Conservation (phyloP, 2,329 filamentous ascomycete genomes). For the Claviceps quebecensis region DNA sequence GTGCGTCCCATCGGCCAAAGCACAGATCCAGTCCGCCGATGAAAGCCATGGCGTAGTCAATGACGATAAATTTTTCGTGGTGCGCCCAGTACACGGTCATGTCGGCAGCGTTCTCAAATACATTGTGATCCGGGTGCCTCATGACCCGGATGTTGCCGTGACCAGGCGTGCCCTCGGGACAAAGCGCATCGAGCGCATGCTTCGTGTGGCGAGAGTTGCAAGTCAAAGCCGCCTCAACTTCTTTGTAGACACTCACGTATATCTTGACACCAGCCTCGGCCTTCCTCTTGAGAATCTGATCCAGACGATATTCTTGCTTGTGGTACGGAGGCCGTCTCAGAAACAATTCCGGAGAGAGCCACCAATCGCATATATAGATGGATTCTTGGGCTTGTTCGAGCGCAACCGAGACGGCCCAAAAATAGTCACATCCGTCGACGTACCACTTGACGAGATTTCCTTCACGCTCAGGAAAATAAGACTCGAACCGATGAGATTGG, state of each 20-base stretch:
- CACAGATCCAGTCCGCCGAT: conserved; percentile 91
- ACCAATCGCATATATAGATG: conserved; percentile 96
- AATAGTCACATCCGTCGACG: conserved; percentile 89
- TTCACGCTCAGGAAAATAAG: conserved; percentile 76
- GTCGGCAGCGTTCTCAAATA: conserved; percentile 83
- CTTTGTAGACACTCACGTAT: conserved; percentile 84
- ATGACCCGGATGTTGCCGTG: conserved; percentile 80
- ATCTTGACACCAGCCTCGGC: conserved; percentile 93
- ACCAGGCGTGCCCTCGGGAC: conserved; percentile 67
- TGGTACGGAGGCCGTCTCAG: conserved; percentile 69
- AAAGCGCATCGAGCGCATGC: conserved; percentile 64
- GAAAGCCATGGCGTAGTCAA: conserved; percentile 83
- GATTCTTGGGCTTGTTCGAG: conserved; percentile 82
- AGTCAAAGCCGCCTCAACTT: conserved; percentile 66
- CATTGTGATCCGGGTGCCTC: conserved; percentile 89
- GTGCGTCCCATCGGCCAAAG: conserved; percentile 85
- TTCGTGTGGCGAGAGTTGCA: conserved; percentile 94
- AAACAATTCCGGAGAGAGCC: conserved; percentile 82
- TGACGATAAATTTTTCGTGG: conserved; percentile 93
- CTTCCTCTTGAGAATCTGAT: conserved; percentile 72
- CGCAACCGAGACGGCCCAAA: conserved; percentile 81
- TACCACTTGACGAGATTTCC: conserved; percentile 93
- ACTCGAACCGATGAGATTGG: conserved; percentile 70
- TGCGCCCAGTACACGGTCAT: conserved; percentile 98
- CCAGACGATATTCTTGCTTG: conserved; percentile 76